Conservation (phyloP, 805 yeast species). For the Yueomyces sinensis region DNA sequence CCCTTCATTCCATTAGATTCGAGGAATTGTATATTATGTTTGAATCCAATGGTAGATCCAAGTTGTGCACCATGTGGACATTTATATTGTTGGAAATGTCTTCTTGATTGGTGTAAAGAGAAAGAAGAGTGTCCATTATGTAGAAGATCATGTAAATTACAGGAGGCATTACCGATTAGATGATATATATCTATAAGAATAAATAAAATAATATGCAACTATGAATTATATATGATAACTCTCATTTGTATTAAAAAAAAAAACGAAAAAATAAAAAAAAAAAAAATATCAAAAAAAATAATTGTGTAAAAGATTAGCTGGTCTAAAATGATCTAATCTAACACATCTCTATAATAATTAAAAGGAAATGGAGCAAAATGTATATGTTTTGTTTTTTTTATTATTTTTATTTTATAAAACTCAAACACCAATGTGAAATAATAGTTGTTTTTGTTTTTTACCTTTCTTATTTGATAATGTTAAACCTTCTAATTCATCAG, state of each 20-base stretch:
- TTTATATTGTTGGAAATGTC: slow-evolving; percentile 83
- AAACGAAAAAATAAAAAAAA: too few relatives aligned
- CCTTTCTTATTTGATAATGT: slow-evolving; percentile 24
- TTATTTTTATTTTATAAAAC: too few relatives aligned
- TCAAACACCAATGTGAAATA: slow-evolving; percentile 38
- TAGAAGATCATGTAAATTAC: slow-evolving; percentile 41
- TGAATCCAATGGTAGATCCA: slow-evolving; percentile 69
- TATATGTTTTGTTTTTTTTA: too few relatives aligned
- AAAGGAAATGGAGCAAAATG: too few relatives aligned
- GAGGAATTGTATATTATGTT: slow-evolving; percentile 73
- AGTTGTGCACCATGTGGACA: slow-evolving; percentile 87
- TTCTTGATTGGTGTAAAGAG: slow-evolving; percentile 81
- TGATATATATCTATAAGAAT: background rate
- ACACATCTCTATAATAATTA: too few relatives aligned
- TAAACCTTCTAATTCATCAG: slow-evolving; percentile 5
- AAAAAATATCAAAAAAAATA: too few relatives aligned
- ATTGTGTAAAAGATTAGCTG: too few relatives aligned
- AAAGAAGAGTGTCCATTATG: slow-evolving; percentile 87
- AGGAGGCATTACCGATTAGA: slow-evolving; percentile 36
- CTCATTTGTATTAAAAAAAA: too few relatives aligned
- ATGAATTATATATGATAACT: too few relatives aligned
- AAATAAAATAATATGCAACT: too few relatives aligned
- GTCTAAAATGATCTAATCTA: too few relatives aligned
- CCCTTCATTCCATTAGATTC: slow-evolving; percentile 61
- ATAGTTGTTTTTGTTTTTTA: slow-evolving; percentile 39